Conservation (phyloP, 2,329 filamentous ascomycete genomes). For the Alternaria solani region DNA sequence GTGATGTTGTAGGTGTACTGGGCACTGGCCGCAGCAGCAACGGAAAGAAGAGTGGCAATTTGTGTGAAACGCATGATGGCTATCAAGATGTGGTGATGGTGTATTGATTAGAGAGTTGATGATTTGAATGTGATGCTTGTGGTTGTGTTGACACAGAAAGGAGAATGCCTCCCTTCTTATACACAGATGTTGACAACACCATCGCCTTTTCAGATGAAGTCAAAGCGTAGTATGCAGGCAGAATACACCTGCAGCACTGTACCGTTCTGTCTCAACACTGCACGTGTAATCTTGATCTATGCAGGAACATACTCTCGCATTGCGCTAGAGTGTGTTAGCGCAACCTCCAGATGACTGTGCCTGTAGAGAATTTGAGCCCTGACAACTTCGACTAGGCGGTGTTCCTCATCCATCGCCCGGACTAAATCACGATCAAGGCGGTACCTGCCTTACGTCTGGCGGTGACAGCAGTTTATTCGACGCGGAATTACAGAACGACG, state of each 20-base stretch:
- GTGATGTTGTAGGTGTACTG: conserved; percentile 36
- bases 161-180: neutral
- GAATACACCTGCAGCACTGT: neutral
- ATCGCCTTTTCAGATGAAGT: neutral
- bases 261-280: conserved; percentile 5
- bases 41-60: conserved; percentile 9
- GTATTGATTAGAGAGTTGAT: neutral
- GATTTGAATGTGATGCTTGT: neutral
- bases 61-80: conserved; percentile 8
- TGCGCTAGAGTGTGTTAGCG: neutral
- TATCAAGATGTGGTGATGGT: neutral
- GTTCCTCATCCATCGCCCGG: neutral
- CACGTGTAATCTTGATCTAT: conserved; percentile 7
- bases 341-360: neutral
- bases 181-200: neutral
- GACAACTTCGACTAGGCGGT: neutral
- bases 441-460: neutral
- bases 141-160: neutral
- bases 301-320: conserved; percentile 3
- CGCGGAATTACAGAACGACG: neutral
- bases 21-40: conserved; percentile 14
- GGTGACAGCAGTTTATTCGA: neutral
- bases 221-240: neutral
- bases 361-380: neutral
- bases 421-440: neutral